Evolutionary conservation across 106 monocot genomes (phyloP), one percentile per base, ranked within the genome.

Genomic region (Alisma plantagoaquatica): DNA sequence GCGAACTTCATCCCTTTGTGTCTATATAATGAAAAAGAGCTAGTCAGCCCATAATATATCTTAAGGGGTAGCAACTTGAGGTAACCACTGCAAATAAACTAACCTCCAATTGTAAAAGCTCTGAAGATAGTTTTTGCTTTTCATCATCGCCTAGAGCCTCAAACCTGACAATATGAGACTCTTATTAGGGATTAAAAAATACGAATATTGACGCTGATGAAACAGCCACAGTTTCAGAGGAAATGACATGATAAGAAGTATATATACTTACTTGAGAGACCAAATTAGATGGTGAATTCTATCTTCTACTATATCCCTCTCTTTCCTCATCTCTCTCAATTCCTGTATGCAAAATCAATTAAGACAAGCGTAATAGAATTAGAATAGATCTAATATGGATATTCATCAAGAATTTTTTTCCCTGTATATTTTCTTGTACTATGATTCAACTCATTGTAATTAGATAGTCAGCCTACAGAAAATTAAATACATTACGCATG

Each of bases 271-370:
- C 92, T 72, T 72, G 30, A 93, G 76, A 69, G 76, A 77, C 87
- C 87, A 93, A 53, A 72, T 83, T 22, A 79, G 65, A 67, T 69
- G 76, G 80, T 93, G 83, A 56, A 93, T 77, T 72, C 72, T 75
- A 60, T 93, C 92, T 53, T 93, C 92, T 54, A 87, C 42, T 54
- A 54, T 50, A 67, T 82, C 83, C 23, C 83, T 63, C 8, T 80
- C 80, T 47, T 53, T 79, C 33, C 92, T 76, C 41, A 87, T 64
- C 19, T 67, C 54, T 17, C 71, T 75, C 67, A 87, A 79, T 29
- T 83, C 77, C 92, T 93, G 79, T 52, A 58, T 10, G 58, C 1
- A 27, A 19, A 58, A 43, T 21, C 8, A 58, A 27, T 10, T 29
- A 43, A 18, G 53, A n/a, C n/a, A n/a, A n/a, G n/a, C n/a, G n/a